These are phyloP conservation scores for Colletotrichum melonis DNA, from an alignment of 2,329 filamentous ascomycete genomes.

Conservation along the genomic window DNA sequence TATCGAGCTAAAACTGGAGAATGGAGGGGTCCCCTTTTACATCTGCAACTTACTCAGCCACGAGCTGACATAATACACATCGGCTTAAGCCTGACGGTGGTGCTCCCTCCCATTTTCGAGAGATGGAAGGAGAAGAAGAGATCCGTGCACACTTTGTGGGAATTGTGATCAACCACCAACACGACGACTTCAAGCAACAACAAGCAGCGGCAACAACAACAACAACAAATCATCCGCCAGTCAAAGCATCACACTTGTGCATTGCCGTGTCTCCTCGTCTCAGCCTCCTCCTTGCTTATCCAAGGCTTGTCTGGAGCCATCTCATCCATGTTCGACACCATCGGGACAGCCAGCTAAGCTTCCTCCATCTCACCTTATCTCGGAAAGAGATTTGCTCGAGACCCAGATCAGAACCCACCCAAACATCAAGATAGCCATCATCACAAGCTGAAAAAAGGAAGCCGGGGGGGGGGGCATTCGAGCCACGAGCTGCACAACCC, in stretches of 20 bases:
- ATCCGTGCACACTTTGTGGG: background rate
- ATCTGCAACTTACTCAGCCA: constrained; percentile 6
- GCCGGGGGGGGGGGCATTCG: background rate
- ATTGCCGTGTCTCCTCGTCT: background rate
- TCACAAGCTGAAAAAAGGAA: background rate
- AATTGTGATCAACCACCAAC: background rate
- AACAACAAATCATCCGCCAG: background rate
- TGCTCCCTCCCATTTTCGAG: background rate
- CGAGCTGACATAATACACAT: constrained; percentile 14
- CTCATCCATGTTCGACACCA: constrained; percentile 2
- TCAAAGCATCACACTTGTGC: background rate
- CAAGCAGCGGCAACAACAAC: no score
- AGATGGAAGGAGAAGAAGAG: background rate
- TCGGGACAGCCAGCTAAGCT: background rate
- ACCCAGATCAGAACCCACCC: background rate
- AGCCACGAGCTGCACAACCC: background rate
- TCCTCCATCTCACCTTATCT: constrained; percentile 1
- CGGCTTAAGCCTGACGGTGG: background rate
- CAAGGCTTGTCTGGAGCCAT: background rate
- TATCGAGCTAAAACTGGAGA: background rate
- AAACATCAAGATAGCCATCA: background rate
- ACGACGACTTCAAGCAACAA: no score
- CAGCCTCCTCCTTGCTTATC: background rate
- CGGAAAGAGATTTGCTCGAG: background rate
- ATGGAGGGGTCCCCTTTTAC: background rate